These are phyloP conservation scores for Venturia oleaginea DNA, from an alignment of 2,329 filamentous ascomycete genomes.

Conservation along the genomic window DNA sequence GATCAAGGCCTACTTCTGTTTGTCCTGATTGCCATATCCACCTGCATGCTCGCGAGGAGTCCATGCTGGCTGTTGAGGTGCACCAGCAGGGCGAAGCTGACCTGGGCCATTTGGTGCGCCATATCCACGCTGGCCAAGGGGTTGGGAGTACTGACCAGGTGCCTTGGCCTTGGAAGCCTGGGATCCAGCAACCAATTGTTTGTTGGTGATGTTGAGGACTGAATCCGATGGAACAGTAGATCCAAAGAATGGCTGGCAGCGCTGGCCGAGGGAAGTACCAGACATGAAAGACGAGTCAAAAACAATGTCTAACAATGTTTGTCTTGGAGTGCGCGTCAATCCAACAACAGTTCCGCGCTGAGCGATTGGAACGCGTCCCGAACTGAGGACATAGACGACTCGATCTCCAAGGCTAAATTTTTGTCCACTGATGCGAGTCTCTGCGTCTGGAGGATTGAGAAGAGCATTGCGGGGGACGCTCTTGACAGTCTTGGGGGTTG, in stretches of 20 bases:
- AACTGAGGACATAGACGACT: slow-evolving; percentile 84
- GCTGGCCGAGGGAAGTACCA: slow-evolving; percentile 80
- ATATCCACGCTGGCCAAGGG: slow-evolving; percentile 46
- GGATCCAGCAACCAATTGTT: slow-evolving; percentile 65
- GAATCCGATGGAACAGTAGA: slow-evolving; percentile 83
- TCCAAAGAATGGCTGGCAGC: slow-evolving; percentile 87
- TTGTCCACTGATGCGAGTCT: slow-evolving; percentile 82
- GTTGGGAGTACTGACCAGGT: slow-evolving; percentile 37
- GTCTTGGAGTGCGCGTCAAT: slow-evolving; percentile 77
- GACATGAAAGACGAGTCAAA: slow-evolving; percentile 97
- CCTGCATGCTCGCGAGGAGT: slow-evolving; percentile 37
- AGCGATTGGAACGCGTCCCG: slow-evolving; percentile 89
- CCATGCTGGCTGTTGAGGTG: slow-evolving; percentile 49
- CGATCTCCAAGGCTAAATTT: slow-evolving; percentile 78
- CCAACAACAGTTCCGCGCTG: slow-evolving; percentile 90
- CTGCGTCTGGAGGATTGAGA: slow-evolving; percentile 90
- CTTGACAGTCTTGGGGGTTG: slow-evolving; percentile 60
- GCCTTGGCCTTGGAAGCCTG: slow-evolving; percentile 48
- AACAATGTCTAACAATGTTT: slow-evolving; percentile 77
- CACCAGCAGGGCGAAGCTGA: slow-evolving; percentile 45
- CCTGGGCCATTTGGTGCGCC: slow-evolving; percentile 49
- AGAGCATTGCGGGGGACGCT: slow-evolving; percentile 79
- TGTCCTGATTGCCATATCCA: not conserved
- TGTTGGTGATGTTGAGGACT: slow-evolving; percentile 77
- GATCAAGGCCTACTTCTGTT: not conserved